Conservation (phyloP, 1,139 yeast genomes). For the Hemisphaericaspora xylofermentans region DNA sequence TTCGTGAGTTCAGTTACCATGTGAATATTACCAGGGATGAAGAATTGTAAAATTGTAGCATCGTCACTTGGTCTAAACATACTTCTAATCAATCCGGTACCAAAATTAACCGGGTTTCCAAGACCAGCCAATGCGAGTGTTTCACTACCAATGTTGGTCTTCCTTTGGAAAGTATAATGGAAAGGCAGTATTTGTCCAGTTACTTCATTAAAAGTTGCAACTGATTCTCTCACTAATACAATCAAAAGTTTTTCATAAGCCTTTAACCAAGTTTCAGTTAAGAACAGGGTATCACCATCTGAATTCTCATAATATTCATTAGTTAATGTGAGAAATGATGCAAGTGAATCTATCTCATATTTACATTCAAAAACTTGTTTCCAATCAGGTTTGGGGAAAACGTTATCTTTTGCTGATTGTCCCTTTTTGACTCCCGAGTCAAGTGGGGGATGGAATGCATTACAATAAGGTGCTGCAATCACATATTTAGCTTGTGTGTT, state of each 20-base stretch:
- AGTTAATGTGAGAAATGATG: conserved; percentile 72
- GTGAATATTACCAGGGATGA: conserved; percentile 85
- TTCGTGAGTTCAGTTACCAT: conserved; percentile 59
- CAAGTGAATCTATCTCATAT: conserved; percentile 84
- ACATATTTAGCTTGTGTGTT: conserved; percentile 72
- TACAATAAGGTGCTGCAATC: conserved; percentile 71
- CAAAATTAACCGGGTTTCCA: conserved; percentile 78
- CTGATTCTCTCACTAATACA: conserved; percentile 60
- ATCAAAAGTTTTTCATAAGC: conserved; percentile 56
- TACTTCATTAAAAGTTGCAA: conserved; percentile 59
- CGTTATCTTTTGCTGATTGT: conserved; percentile 61
- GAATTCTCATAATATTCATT: conserved; percentile 65
- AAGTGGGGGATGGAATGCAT: conserved; percentile 87
- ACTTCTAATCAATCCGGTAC: conserved; percentile 74
- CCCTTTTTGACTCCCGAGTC: conserved; percentile 54
- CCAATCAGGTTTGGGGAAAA: conserved; percentile 71
- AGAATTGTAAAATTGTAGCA: conserved; percentile 76
- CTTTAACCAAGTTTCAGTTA: conserved; percentile 54
- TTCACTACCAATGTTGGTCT: conserved; percentile 76
- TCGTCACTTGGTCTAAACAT: conserved; percentile 92
- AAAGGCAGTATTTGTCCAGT: conserved; percentile 52
- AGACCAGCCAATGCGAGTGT: conserved; percentile 75
- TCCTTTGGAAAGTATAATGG: conserved; percentile 67
- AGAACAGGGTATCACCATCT: conserved; percentile 51
- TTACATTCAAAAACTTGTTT: conserved; percentile 80